Base-by-base conservation (phyloP, 1,284 basidiomycete genomes). In the Cryptococcus deneoformans region DNA sequence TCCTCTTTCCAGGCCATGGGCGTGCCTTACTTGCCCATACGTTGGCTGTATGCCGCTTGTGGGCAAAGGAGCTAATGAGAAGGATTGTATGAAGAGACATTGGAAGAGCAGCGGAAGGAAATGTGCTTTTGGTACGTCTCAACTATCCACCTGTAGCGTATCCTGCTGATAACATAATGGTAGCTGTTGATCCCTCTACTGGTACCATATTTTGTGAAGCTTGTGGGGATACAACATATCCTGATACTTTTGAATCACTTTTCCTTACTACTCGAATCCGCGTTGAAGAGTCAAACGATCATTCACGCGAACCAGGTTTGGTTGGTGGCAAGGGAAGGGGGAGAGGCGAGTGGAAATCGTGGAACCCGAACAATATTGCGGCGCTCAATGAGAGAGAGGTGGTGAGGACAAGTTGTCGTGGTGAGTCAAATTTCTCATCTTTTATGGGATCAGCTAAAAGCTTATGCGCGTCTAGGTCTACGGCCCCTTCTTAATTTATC, bases 401-500 rank as follows among this genome's bases (percentile, higher is more conserved):
- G 1, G 39, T 29, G 11, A 60, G 60, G 42, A 60, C 53, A 20
- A 47, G 63, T 8, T 77, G 71, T 64, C 55, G 69, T 45, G 72
- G 71, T 71, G 57, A 59, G 62, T 60, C 39, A 34, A 14, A 29
- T 48, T 29, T 29, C 29, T 29, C 6, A 11, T 10, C 36, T 9
- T 36, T 37, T 11, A 48, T 14, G 9, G 34, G 24, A 9, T 46
- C 58, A 58, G 50, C 54, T 63, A 29, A 29, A 29, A 29, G 29
- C 29, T 29, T 29, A 29, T 29, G 29, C 29, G 3, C 5, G 29
- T 29, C 29, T 29, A 90, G 90, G 86, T 54, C 86, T 90, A 9
- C 84, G 92, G 56, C 94, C 94, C 0, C 81, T 97, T 3, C 81
- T 96, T 47, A 97, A 97, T 72, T 86, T 97, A 6, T 77, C 74